These are phyloP conservation scores for Globisporangium barbulae DNA, from an alignment of 352 stramenopile species.

Conservation along the genomic window DNA sequence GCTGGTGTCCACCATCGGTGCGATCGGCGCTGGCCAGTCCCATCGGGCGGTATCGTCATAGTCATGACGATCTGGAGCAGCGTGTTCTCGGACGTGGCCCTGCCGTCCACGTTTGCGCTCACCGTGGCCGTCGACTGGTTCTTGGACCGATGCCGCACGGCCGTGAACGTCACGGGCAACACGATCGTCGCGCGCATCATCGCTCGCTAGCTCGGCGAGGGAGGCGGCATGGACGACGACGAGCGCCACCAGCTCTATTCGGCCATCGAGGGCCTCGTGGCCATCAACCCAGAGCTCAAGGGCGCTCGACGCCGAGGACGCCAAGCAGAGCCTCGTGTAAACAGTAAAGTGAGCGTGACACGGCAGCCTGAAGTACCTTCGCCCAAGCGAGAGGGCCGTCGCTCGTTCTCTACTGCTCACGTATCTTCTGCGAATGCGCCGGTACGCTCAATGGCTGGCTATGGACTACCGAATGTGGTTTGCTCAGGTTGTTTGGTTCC, in stretches of 20 bases:
- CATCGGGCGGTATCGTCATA: slow-evolving; percentile 21
- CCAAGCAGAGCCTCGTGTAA: background rate
- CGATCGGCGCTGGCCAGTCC: slow-evolving; percentile 21
- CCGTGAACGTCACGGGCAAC: slow-evolving; percentile 57
- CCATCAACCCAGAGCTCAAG: too few relatives aligned
- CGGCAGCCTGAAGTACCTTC: slow-evolving; percentile 2
- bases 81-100: slow-evolving; percentile 19
- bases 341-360: background rate
- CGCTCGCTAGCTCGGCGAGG: slow-evolving; percentile 20
- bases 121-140: slow-evolving; percentile 68
- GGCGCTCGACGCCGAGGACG: too few relatives aligned
- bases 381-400: background rate
- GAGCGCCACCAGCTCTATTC: too few relatives aligned
- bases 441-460: background rate
- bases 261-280: too few relatives aligned
- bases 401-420: slow-evolving; percentile 1
- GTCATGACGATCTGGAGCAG: slow-evolving; percentile 28
- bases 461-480: background rate
- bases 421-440: background rate
- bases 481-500: background rate
- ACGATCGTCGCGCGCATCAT: slow-evolving; percentile 57
- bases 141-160: slow-evolving; percentile 48
- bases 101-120: slow-evolving; percentile 48
- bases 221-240: background rate
- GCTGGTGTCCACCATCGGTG: slow-evolving; percentile 24